phyloP scores from a whole-genome alignment of 139 green algal genomes.

The Ettlia oleoabundans region DNA sequence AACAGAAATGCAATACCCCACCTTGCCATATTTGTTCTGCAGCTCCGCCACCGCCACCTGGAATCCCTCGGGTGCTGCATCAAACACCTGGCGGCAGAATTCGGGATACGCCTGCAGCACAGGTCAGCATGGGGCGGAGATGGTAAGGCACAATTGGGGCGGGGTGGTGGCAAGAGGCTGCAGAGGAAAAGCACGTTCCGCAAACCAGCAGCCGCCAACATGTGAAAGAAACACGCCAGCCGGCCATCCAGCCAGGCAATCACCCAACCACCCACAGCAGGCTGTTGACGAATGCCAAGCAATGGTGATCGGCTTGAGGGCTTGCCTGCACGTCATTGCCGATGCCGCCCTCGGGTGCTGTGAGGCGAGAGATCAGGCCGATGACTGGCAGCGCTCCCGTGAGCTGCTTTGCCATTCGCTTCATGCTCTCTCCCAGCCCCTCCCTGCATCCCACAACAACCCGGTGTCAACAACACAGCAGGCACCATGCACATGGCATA shows the following conservation, averaged over 20 bases:
- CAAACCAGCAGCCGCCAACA: too few relatives aligned
- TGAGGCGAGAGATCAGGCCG: slow-evolving; percentile 72
- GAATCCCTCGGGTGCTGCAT: slow-evolving; percentile 53
- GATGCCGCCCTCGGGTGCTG: slow-evolving; percentile 73
- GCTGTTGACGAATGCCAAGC: not conserved
- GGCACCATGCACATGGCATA: too few relatives aligned
- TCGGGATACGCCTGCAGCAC: slow-evolving; percentile 74
- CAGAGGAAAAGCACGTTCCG: too few relatives aligned
- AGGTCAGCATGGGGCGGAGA: not conserved
- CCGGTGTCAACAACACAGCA: not conserved
- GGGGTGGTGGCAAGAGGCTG: not conserved
- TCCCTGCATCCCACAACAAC: not conserved
- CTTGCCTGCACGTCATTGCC: slow-evolving; percentile 74
- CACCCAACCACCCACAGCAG: not conserved
- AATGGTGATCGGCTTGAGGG: slow-evolving; percentile 3
- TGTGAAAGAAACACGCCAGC: not conserved
- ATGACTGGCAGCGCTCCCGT: slow-evolving; percentile 76
- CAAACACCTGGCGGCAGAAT: slow-evolving; percentile 65
- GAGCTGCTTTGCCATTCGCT: slow-evolving; percentile 66
- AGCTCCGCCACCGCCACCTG: slow-evolving; percentile 56
- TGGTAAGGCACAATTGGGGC: not conserved
- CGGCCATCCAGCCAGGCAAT: not conserved
- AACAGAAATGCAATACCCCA: too few relatives aligned
- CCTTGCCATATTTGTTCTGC: slow-evolving; percentile 71
- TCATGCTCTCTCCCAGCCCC: slow-evolving; percentile 47